These are phyloP conservation scores for Citrus trifoliata DNA, from an alignment of 345 rosid genomes.

Conservation along the genomic window DNA sequence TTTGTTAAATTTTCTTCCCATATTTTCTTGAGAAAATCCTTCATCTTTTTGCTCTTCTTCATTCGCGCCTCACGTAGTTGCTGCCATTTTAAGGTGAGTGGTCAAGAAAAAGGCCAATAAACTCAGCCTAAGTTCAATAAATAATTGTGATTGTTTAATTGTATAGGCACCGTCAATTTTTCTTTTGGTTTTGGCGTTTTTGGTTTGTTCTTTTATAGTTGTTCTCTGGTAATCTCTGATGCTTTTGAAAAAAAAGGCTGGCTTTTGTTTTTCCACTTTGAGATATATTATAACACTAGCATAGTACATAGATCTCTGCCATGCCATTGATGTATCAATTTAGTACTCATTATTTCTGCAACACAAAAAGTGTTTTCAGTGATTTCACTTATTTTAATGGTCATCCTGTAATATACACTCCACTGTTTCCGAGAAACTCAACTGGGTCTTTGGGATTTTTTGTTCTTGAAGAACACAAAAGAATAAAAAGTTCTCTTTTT, in stretches of 20 bases:
- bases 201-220: not conserved
- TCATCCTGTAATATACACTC: not conserved
- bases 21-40: not conserved
- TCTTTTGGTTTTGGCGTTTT: not conserved
- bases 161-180: not conserved
- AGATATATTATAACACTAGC: not conserved
- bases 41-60: not conserved
- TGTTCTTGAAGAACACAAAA: not conserved
- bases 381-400: not conserved
- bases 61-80: not conserved
- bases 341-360: not conserved
- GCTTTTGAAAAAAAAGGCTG: not conserved
- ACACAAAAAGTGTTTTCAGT: not conserved
- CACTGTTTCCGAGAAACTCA: not conserved
- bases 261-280: conserved; percentile 4
- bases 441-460: not conserved
- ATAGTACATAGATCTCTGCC: conserved; percentile 8
- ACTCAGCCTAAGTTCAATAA: not conserved
- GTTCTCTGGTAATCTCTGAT: not conserved
- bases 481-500: not conserved
- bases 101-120: not conserved
- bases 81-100: conserved; percentile 6
- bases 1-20: not conserved
- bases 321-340: conserved; percentile 1
- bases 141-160: not conserved